phyloP scores from a whole-genome alignment of 2,329 filamentous ascomycete genomes.

The Diplocarpon rosae region DNA sequence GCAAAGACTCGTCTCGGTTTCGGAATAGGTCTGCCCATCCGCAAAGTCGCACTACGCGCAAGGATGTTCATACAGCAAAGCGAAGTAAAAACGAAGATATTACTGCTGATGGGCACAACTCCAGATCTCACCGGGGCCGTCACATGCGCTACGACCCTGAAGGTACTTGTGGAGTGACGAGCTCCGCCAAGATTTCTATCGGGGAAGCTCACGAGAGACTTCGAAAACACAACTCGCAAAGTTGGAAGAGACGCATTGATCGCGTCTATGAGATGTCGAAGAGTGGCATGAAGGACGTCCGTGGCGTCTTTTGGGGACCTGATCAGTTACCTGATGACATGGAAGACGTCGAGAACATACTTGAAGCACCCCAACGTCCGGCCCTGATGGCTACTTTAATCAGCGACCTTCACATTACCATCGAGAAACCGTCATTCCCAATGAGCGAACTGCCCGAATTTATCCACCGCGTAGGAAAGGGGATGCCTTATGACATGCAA shows the following conservation, averaged over 20 bases:
- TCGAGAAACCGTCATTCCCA: conserved; percentile 91
- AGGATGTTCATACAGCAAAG: conserved; percentile 13
- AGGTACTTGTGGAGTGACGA: conserved; percentile 59
- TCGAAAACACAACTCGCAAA: conserved; percentile 71
- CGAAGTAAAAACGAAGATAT: conserved; percentile 28
- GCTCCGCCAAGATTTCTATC: conserved; percentile 59
- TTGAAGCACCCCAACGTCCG: conserved; percentile 76
- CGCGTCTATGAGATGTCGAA: conserved; percentile 58
- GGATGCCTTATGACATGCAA: conserved; percentile 83
- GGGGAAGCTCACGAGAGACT: conserved; percentile 67
- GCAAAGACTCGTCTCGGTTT: conserved; percentile 40
- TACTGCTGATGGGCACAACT: conserved; percentile 22
- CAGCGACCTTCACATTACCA: conserved; percentile 69
- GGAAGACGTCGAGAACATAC: conserved; percentile 72
- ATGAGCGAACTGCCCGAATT: conserved; percentile 73
- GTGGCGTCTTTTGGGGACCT: conserved; percentile 69
- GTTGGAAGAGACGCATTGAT: conserved; percentile 89
- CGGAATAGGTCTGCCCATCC: conserved; percentile 41
- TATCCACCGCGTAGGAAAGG: conserved; percentile 84
- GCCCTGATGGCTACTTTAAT: conserved; percentile 71
- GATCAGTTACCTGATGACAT: conserved; percentile 73
- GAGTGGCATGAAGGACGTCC: conserved; percentile 65
- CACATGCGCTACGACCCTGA: conserved; percentile 70
- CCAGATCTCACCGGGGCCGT: conserved; percentile 28
- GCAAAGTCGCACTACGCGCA: conserved; percentile 22